Base-by-base conservation (phyloP, 1,284 basidiomycete species). In the Papiliotrema laurentii region DNA sequence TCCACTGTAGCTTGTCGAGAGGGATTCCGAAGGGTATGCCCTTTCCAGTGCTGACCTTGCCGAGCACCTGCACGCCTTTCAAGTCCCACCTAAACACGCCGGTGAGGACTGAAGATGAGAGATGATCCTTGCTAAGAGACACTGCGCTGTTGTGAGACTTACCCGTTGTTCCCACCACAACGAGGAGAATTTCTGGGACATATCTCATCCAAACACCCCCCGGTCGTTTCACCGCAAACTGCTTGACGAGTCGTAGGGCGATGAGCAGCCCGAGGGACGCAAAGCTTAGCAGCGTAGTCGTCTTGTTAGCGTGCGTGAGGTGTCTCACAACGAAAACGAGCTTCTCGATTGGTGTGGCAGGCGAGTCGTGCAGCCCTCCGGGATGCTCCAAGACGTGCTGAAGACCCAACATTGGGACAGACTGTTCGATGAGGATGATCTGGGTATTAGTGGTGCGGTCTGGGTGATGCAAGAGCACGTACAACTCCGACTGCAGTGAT, bases 121-220 rank as follows among this genome's bases (percentile, higher is more conserved):
- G 28, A 44, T 45, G 16, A 1, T 22, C 33, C 10, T 30, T 19
- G 10, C 4, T 25, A n/a, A n/a, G n/a, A n/a, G n/a, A n/a, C n/a
- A n/a, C 9, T n/a, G 1, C 28, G 16, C 14, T 25, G 31, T 26
- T n/a, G 22, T 18, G 2, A 18, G 27, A 77, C 84, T 61, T 64
- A 91, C 89, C 60, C 1, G 89, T 94, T 0, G 87, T 86, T 1
- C 81, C 71, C 3, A 89, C 80, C 3, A 94, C 90, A 18, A 83
- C 80, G 5, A 86, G 58, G 41, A 87, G 75, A 24, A 96, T 89
- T 68, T 97, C 92, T 0, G 92, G 90, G 16, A 96, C 62, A 18
- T 84, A 85, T 59, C 86, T 83, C 34, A 90, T 82, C 68, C 77
- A 82, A 78, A 78, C 79, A 78, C 57, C 79, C 21, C 68, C 67